phyloP scores from a whole-genome alignment of 805 yeast genomes.

The Monosporozyma solicola region DNA sequence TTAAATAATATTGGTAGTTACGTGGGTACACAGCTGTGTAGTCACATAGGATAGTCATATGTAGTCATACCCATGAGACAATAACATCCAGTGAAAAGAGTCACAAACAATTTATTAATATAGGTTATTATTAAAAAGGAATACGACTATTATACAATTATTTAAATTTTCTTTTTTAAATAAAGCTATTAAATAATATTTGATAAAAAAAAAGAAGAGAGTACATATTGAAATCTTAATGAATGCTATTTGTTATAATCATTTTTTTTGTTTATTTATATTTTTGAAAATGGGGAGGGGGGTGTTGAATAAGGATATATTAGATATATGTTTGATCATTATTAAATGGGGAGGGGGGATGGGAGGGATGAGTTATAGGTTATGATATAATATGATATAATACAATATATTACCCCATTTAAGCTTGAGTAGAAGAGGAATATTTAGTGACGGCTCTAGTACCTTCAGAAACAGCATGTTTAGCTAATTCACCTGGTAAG shows the following conservation, averaged over 20 bases:
- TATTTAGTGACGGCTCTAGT: constrained; percentile 96
- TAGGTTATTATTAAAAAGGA: neutral
- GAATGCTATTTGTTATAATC: neutral
- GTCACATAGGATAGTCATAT: too few relatives aligned
- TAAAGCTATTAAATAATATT: neutral
- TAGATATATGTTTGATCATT: neutral
- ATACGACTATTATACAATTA: neutral
- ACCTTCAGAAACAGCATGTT: constrained; percentile 98
- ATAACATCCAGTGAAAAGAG: too few relatives aligned
- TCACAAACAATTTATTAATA: neutral
- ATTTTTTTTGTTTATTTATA: neutral
- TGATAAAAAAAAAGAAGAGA: neutral
- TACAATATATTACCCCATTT: constrained; percentile 10
- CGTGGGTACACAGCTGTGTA: too few relatives aligned
- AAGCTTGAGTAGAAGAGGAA: constrained; percentile 54
- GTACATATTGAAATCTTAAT: neutral
- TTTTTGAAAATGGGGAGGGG: neutral
- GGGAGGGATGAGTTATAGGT: too few relatives aligned
- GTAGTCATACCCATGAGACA: too few relatives aligned
- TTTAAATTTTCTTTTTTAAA: neutral
- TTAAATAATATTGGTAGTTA: too few relatives aligned
- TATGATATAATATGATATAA: neutral
- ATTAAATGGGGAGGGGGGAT: neutral
- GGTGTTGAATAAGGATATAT: neutral
- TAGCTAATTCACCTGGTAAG: constrained; percentile 97